A percentile compares a stretch with the other conserved stretches of the same genome.
phyloP scores from a whole-genome alignment of 257 asterid species.

The Verbascum thapsus region DNA sequence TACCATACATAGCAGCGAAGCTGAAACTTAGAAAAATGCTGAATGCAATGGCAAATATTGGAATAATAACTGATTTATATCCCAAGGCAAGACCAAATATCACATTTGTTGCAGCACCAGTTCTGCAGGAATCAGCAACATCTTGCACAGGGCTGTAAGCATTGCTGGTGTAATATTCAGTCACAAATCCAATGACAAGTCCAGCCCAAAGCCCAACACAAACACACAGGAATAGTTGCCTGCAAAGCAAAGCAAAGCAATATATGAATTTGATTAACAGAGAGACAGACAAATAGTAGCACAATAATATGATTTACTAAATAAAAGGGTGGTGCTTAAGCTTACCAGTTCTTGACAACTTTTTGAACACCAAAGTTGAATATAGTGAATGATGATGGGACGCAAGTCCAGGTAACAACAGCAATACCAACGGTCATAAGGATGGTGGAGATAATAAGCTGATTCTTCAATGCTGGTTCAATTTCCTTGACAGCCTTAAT shows the following conservation, averaged over 20 bases:
- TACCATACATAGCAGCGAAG: slow-evolving; percentile 94
- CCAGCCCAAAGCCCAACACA: slow-evolving; percentile 98
- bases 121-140: slow-evolving; percentile 97
- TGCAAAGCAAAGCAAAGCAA: slow-evolving; percentile 41
- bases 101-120: slow-evolving; percentile 96
- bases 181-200: slow-evolving; percentile 86
- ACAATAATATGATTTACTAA: no score
- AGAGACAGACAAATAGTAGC: no score
- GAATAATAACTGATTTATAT: slow-evolving; percentile 91
- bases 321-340: no score
- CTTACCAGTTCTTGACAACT: slow-evolving; percentile 69
- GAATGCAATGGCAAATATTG: slow-evolving; percentile 84
- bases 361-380: slow-evolving; percentile 83
- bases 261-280: no score
- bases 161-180: slow-evolving; percentile 89
- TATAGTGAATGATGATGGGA: slow-evolving; percentile 83
- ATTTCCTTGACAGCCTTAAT: slow-evolving; percentile 61
- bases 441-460: slow-evolving; percentile 78
- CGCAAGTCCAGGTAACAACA: slow-evolving; percentile 69
- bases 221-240: slow-evolving; percentile 89
- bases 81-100: slow-evolving; percentile 96
- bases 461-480: slow-evolving; percentile 73
- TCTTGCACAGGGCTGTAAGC: slow-evolving; percentile 94
- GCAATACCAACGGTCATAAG: slow-evolving; percentile 87
- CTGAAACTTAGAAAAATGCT: slow-evolving; percentile 83